Evolutionary conservation across 768 basidiomycete species (phyloP).

Genomic region (Tricholoma hemisulphureum): DNA sequence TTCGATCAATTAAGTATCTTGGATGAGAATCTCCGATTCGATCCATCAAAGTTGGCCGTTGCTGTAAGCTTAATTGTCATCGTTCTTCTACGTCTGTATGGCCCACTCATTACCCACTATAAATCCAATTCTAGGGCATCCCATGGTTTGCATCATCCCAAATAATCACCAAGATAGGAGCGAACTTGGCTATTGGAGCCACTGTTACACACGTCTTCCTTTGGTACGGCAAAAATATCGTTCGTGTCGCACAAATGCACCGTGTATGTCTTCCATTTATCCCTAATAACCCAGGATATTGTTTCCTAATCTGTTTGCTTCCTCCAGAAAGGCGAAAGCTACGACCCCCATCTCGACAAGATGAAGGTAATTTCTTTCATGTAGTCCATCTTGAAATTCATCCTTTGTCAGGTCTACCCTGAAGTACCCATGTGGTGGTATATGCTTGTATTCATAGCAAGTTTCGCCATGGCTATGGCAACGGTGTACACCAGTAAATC

Average conservation of each 20-base stretch:
- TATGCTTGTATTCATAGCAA: not conserved
- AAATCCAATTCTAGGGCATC: conserved; percentile 39
- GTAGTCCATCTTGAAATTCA: not conserved
- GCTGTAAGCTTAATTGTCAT: conserved; percentile 40
- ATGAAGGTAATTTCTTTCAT: conserved; percentile 2
- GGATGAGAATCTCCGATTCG: conserved; percentile 49
- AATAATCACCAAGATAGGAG: conserved; percentile 39
- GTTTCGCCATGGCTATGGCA: conserved; percentile 1
- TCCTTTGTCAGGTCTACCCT: not conserved
- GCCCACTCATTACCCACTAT: too few species aligned
- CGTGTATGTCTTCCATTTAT: too few species aligned
- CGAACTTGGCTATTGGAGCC: conserved; percentile 42
- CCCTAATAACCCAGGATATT: too few species aligned
- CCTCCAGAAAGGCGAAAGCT: not conserved
- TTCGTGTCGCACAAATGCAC: conserved; percentile 40
- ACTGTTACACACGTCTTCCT: conserved; percentile 51
- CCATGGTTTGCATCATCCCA: conserved; percentile 49
- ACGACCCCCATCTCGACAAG: not conserved
- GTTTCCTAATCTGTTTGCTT: too few species aligned
- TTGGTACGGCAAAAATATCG: conserved; percentile 54
- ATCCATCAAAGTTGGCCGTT: conserved; percentile 44
- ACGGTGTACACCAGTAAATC: not conserved
- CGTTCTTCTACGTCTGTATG: conserved; percentile 5
- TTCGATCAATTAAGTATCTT: conserved; percentile 56
- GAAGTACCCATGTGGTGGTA: conserved; percentile 4